A percentile compares a stretch with the other conserved stretches of the same genome.
Evolutionary conservation across 345 rosid genomes (phyloP).

Genomic region (Hibiscus mutabilis): DNA sequence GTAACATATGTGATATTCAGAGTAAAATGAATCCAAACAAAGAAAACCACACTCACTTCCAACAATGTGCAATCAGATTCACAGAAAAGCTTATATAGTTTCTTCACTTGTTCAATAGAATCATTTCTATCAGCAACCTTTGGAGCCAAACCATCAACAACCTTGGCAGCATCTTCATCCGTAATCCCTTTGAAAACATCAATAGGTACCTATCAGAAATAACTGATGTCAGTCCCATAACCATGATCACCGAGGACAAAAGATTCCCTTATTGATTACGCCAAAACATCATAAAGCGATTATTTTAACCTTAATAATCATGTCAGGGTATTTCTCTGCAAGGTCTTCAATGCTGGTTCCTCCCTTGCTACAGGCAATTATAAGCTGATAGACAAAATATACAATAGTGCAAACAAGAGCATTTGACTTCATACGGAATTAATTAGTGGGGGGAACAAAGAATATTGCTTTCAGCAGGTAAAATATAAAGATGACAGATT

Average conservation of each 20-base stretch:
- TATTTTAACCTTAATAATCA: constrained; percentile 78
- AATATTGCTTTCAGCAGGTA: background rate
- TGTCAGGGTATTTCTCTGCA: constrained; percentile 93
- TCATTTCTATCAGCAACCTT: constrained; percentile 72
- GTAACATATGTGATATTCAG: constrained; percentile 3
- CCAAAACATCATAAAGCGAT: constrained; percentile 3
- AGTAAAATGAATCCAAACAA: background rate
- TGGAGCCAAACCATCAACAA: constrained; percentile 92
- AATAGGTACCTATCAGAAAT: constrained; percentile 66
- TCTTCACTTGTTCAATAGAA: constrained; percentile 94
- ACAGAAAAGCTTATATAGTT: constrained; percentile 82
- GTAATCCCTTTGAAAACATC: constrained; percentile 93
- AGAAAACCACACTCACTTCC: constrained; percentile 59
- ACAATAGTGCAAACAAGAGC: background rate
- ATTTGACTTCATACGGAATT: background rate
- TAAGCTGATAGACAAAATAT: constrained; percentile 50
- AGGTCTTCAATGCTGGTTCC: constrained; percentile 99
- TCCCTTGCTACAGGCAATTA: constrained; percentile 91
- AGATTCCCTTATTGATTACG: constrained; percentile 1
- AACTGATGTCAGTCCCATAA: constrained; percentile 19
- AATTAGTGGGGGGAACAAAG: background rate
- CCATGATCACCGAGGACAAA: constrained; percentile 6
- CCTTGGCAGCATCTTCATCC: constrained; percentile 93
- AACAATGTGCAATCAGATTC: constrained; percentile 82
- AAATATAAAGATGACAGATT: background rate